A percentile compares a stretch with the other conserved stretches of the same genome.
Evolutionary conservation across 352 stramenopile genomes (phyloP).

Genomic region (Globisporangium spinosum): DNA sequence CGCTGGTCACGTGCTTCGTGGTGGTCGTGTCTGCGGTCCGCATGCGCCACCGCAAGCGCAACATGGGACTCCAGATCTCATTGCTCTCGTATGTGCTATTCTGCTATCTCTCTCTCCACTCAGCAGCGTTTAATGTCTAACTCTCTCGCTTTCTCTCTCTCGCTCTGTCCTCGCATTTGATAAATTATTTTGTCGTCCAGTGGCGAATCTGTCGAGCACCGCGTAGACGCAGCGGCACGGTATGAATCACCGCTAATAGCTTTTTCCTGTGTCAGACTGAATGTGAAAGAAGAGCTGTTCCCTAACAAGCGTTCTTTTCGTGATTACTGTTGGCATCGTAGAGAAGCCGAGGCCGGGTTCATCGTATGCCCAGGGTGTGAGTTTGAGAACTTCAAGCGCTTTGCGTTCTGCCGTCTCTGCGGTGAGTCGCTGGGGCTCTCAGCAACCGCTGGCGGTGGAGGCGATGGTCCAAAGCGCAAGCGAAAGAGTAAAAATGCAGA

Average conservation of each 20-base stretch:
- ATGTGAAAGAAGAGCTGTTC: neutral
- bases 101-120: too few relatives aligned
- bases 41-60: too few relatives aligned
- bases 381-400: conserved; percentile 72
- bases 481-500: neutral
- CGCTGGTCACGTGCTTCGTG: too few relatives aligned
- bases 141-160: too few relatives aligned
- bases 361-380: conserved; percentile 30
- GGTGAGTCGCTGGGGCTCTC: conserved; percentile 37
- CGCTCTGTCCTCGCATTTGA: too few relatives aligned
- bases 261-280: neutral
- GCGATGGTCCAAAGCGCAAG: conserved; percentile 1
- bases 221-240: conserved; percentile 54
- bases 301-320: neutral
- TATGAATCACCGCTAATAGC: neutral
- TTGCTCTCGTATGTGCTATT: too few relatives aligned
- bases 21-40: too few relatives aligned
- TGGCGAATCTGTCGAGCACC: conserved; percentile 51
- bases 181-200: neutral
- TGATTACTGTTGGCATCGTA: neutral
- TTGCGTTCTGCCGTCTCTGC: conserved; percentile 62
- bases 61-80: too few relatives aligned
- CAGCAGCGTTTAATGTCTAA: too few relatives aligned
- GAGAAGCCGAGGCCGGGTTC: conserved; percentile 39
- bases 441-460: conserved; percentile 11